A percentile compares a stretch with the other conserved stretches of the same genome.
phyloP scores from a whole-genome alignment of 441 rosid species.

The Jatropha podagrica region DNA sequence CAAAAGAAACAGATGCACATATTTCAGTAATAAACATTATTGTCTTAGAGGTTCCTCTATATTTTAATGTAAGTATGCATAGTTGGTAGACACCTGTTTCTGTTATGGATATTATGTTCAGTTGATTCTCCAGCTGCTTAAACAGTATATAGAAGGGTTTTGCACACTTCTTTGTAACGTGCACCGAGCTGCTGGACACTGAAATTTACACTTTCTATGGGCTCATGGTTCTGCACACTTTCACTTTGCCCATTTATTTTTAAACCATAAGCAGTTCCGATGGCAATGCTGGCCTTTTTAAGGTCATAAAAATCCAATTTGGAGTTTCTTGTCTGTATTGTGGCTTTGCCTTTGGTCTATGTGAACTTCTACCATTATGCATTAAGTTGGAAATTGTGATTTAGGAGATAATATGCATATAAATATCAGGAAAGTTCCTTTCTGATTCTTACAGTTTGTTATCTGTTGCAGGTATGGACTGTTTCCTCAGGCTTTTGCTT shows the following conservation, averaged over 20 bases:
- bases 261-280: neutral
- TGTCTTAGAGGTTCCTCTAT: neutral
- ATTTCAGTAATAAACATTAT: neutral
- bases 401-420: neutral
- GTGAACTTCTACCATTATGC: neutral
- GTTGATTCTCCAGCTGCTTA: neutral
- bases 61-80: neutral
- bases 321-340: neutral
- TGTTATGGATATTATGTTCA: neutral
- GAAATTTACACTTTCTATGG: neutral
- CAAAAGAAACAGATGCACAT: neutral
- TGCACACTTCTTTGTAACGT: neutral
- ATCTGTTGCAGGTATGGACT: conserved; percentile 79
- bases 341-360: neutral
- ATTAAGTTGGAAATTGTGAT: neutral
- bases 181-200: neutral
- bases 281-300: neutral
- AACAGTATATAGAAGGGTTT: neutral
- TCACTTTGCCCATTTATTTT: neutral
- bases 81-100: neutral
- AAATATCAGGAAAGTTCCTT: neutral
- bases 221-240: neutral
- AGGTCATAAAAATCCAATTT: neutral
- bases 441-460: neutral
- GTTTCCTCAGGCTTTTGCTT: conserved; percentile 93